Conservation (phyloP, 768 basidiomycete species). For the Termitomyces sp. region DNA sequence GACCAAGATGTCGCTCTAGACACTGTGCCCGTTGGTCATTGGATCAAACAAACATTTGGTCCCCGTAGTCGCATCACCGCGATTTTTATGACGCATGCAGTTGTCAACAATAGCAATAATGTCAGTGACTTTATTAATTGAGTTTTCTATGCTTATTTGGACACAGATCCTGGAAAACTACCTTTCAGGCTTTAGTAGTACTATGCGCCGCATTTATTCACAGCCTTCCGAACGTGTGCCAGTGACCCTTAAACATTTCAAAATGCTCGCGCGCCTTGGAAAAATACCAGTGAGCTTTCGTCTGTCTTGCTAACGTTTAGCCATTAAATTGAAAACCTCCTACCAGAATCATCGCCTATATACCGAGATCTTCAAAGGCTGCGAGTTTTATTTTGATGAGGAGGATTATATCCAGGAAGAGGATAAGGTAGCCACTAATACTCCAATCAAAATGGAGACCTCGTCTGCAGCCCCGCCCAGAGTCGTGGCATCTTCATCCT, state of each 20-base stretch:
- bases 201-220: slow-evolving; percentile 9
- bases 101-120: slow-evolving; percentile 59
- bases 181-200: slow-evolving; percentile 25
- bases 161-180: slow-evolving; percentile 48
- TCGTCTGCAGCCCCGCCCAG: slow-evolving; percentile 23
- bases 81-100: slow-evolving; percentile 68
- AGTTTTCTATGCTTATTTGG: not conserved
- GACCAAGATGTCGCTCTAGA: slow-evolving; percentile 32
- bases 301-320: not conserved
- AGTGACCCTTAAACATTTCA: slow-evolving; percentile 73
- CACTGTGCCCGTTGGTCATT: slow-evolving; percentile 51
- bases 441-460: slow-evolving; percentile 40
- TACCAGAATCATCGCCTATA: slow-evolving; percentile 50
- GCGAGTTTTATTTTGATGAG: slow-evolving; percentile 67
- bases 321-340: not conserved
- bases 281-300: slow-evolving; percentile 48
- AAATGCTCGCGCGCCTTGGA: slow-evolving; percentile 66
- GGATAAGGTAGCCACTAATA: slow-evolving; percentile 9
- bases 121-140: slow-evolving; percentile 23
- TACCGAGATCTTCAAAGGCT: slow-evolving; percentile 59
- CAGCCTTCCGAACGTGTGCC: slow-evolving; percentile 45
- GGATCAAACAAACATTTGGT: slow-evolving; percentile 57
- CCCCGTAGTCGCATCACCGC: slow-evolving; percentile 55
- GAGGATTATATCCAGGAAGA: slow-evolving; percentile 54
- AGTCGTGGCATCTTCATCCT: slow-evolving; percentile 14